A percentile compares a stretch with the other conserved stretches of the same genome.
Evolutionary conservation across 2,329 filamentous ascomycete species (phyloP).

Genomic region (Trichophyton verrucosum): DNA sequence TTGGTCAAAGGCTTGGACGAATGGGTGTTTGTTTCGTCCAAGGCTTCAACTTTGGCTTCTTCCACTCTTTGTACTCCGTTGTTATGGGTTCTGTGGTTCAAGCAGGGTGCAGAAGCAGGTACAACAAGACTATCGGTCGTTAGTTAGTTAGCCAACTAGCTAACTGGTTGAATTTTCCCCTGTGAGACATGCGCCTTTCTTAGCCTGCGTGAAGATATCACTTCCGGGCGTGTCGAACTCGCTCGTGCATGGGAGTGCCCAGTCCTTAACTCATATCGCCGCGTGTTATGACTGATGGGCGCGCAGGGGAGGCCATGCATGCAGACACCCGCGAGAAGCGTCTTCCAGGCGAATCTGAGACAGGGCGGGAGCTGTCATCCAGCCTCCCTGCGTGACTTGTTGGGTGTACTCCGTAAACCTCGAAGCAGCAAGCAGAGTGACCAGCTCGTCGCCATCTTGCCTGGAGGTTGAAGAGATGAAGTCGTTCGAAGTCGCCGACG

Average conservation of each 20-base stretch:
- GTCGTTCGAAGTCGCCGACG: no score
- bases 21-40: neutral
- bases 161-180: neutral
- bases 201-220: no score
- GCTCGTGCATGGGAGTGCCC: neutral
- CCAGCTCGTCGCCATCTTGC: no score
- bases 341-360: neutral
- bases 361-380: neutral
- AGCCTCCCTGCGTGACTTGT: neutral
- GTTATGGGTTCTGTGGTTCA: neutral
- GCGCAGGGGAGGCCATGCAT: neutral
- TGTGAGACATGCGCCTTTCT: neutral
- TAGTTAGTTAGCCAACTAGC: no score
- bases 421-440: neutral
- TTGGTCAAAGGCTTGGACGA: neutral
- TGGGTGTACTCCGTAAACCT: neutral
- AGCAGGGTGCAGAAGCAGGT: neutral
- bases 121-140: neutral
- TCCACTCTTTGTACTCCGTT: neutral
- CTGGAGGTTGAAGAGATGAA: no score
- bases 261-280: neutral
- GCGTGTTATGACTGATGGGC: neutral
- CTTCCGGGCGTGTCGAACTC: no score
- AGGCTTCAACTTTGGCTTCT: neutral
- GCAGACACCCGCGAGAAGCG: neutral